Conservation (phyloP, 805 yeast species). For the Saturnispora kantuleensis region DNA sequence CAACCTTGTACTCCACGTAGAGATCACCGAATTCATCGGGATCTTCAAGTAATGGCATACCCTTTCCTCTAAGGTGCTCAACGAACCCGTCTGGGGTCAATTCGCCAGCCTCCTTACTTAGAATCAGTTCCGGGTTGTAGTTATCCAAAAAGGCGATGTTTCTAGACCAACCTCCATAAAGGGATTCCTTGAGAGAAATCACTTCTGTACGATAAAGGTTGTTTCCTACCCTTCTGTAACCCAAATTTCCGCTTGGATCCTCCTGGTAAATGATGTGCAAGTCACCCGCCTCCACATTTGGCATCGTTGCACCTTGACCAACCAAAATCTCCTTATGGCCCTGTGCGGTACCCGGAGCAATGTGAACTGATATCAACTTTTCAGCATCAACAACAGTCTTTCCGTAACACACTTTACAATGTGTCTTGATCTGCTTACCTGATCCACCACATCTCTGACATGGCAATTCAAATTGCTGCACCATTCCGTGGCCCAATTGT, state of each 20-base stretch:
- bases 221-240: slow-evolving; percentile 72
- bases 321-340: slow-evolving; percentile 45
- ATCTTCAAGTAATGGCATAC: slow-evolving; percentile 64
- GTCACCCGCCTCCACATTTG: slow-evolving; percentile 79
- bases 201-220: slow-evolving; percentile 76
- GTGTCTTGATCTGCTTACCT: slow-evolving; percentile 56
- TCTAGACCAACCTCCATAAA: slow-evolving; percentile 74
- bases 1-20: slow-evolving; percentile 38
- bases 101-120: slow-evolving; percentile 43
- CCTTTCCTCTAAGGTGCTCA: slow-evolving; percentile 62
- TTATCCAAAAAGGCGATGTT: slow-evolving; percentile 57
- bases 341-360: slow-evolving; percentile 65
- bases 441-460: slow-evolving; percentile 78
- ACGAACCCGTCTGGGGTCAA: slow-evolving; percentile 56
- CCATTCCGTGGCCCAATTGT: slow-evolving; percentile 84
- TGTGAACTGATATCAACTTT: slow-evolving; percentile 49
- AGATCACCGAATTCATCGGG: slow-evolving; percentile 48
- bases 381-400: slow-evolving; percentile 45
- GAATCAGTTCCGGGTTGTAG: slow-evolving; percentile 33
- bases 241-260: slow-evolving; percentile 47
- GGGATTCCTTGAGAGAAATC: slow-evolving; percentile 60
- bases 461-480: slow-evolving; percentile 69
- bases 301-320: slow-evolving; percentile 79
- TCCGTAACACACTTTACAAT: slow-evolving; percentile 68
- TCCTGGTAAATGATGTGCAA: slow-evolving; percentile 55